Evolutionary conservation across 1,284 basidiomycete genomes (phyloP).

Genomic region (Wolfiporia cocos): DNA sequence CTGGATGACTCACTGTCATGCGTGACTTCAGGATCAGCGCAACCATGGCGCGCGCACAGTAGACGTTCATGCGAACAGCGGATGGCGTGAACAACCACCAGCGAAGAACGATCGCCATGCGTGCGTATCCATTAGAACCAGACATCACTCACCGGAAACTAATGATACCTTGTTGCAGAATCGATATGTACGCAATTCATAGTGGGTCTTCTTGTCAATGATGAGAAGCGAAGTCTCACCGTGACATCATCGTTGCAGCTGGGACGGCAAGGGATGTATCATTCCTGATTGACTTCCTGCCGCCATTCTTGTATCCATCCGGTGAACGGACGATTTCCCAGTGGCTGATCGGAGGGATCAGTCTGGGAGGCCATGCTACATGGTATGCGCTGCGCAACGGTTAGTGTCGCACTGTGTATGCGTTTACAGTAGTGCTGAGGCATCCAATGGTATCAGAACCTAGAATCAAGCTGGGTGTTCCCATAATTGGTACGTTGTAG

Average conservation of each 20-base stretch:
- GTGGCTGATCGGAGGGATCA: conserved; percentile 70
- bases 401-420: conserved; percentile 21
- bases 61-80: conserved; percentile 45
- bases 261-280: conserved; percentile 77
- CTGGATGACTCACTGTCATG: neutral
- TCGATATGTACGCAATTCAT: conserved; percentile 74
- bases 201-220: conserved; percentile 36
- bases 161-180: conserved; percentile 29
- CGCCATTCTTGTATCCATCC: conserved; percentile 70
- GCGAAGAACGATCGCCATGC: conserved; percentile 59
- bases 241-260: conserved; percentile 29
- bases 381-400: conserved; percentile 70
- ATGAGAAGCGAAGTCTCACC: conserved; percentile 3
- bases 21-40: conserved; percentile 57
- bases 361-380: conserved; percentile 73
- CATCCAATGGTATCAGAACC: conserved; percentile 47
- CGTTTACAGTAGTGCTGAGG: neutral
- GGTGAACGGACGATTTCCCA: conserved; percentile 58
- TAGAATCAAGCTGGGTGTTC: conserved; percentile 64
- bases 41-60: conserved; percentile 67
- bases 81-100: conserved; percentile 42
- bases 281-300: conserved; percentile 78
- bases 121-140: conserved; percentile 31
- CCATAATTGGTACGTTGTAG: conserved; percentile 53
- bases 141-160: neutral